Evolutionary conservation across 2,329 filamentous ascomycete species (phyloP), one percentile per base, ranked within the genome.

Genomic region (Pezicula radicicola): DNA sequence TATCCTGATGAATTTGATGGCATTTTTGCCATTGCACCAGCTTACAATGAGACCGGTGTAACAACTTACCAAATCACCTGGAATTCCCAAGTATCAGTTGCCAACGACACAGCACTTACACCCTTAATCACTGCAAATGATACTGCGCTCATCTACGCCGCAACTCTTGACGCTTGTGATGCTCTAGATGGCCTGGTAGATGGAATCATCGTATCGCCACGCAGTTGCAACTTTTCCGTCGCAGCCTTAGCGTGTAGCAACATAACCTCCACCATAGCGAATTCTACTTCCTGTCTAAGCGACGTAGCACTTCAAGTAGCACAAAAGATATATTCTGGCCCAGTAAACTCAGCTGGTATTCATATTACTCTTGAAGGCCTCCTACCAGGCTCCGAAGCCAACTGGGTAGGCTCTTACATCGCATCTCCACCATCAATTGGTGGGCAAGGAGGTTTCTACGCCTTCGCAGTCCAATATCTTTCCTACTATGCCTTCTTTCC

Each of bases 111-210:
- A 28, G 44, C 44, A 5, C 27, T 46, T 4, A 46, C 37, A n/a
- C 27, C 45, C 4, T n/a, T 58, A 2, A 54, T 70, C 1, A 58
- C 61, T 1, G 37, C 62, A 15, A 60, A 56, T 7, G 54, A 62
- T 43, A 70, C 66, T 66, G 55, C 52, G 4, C 50, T 65, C 4
- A 64, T 68, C 7, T 66, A 69, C 41, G 44, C 66, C 1, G 68
- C 70, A 53, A 65, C 70, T 30, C 46, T 79, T 28, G 66, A 68
- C n/a, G 75, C 78, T 59, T 80, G 77, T 59, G 77, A 79, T 53
- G 58, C 58, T 7, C 63, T 78, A 5, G 77, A 79, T 55, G 73
- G 74, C 27, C 70, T 70, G 15, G 62, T 65, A 12, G 77, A 80
- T 56, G 73, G 73, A 15, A 72, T 72, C 46, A 66, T 72, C 16